phyloP scores from a whole-genome alignment of 2,329 filamentous ascomycete species.

The Calonectria crousiana region DNA sequence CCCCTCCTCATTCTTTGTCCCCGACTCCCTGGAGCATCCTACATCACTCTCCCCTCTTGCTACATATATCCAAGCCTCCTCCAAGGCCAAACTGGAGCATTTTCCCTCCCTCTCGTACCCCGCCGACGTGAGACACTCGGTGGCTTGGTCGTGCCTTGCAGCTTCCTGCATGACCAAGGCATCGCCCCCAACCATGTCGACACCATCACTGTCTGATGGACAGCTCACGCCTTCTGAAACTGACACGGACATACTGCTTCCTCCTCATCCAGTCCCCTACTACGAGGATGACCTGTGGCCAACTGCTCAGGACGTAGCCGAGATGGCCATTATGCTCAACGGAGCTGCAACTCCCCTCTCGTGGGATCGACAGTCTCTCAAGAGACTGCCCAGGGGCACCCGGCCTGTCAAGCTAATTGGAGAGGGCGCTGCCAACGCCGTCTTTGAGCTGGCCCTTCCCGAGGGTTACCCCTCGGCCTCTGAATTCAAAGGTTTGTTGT shows the following conservation, averaged over 20 bases:
- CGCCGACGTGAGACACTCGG: conserved; percentile 38
- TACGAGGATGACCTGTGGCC: conserved; percentile 42
- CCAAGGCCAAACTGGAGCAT: conserved; percentile 22
- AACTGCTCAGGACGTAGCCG: conserved; percentile 42
- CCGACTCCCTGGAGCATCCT: conserved; percentile 1
- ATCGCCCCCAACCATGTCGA: conserved; percentile 42
- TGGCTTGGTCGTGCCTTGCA: conserved; percentile 45
- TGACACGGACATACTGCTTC: conserved; percentile 40
- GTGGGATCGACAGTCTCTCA: conserved; percentile 44
- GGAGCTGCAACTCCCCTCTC: conserved; percentile 39
- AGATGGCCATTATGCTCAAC: conserved; percentile 45
- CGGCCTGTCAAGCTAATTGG: conserved; percentile 59
- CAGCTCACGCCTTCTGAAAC: conserved; percentile 44
- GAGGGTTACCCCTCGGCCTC: conserved; percentile 46
- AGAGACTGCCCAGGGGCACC: conserved; percentile 49
- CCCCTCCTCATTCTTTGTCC: conserved; percentile 10
- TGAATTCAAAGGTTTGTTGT: conserved; percentile 51
- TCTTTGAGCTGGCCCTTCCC: conserved; percentile 71
- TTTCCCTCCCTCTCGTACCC: conserved; percentile 17
- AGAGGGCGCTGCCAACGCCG: conserved; percentile 83
- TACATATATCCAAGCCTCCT: conserved; percentile 24
- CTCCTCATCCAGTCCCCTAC: conserved; percentile 19
- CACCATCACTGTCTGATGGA: conserved; percentile 44
- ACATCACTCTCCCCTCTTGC: conserved; percentile 21
- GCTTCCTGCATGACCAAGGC: conserved; percentile 39